Conservation (phyloP, 2,329 filamentous ascomycete genomes). For the Emmonsiellopsis sp. region DNA sequence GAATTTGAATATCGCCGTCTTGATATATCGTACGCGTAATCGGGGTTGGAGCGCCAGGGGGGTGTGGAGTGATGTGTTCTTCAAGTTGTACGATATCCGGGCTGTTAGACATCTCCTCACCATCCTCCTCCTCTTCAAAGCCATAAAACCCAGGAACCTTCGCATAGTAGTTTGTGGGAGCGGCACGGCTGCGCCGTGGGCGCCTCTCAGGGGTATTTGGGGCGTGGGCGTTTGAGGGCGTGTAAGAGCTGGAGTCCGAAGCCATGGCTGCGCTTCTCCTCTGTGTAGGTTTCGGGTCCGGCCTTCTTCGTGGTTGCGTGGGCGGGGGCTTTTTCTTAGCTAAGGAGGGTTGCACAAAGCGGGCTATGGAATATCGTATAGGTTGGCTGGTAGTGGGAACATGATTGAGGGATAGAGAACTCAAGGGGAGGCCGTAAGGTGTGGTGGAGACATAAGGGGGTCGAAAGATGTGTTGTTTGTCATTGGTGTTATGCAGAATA, state of each 20-base stretch:
- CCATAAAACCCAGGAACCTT: constrained; percentile 10
- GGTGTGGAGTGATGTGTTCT: neutral
- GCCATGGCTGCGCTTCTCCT: neutral
- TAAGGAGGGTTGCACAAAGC: too few species aligned
- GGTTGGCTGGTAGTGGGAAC: neutral
- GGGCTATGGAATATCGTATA: too few species aligned
- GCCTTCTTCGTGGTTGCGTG: neutral
- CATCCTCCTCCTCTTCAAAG: constrained; percentile 11
- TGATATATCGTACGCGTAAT: constrained; percentile 10
- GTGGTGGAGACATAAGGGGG: too few species aligned
- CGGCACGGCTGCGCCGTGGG: constrained; percentile 18
- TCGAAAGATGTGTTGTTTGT: too few species aligned
- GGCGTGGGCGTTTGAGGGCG: neutral
- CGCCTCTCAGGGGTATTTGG: constrained; percentile 8
- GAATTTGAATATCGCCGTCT: constrained; percentile 10
- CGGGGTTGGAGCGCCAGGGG: neutral
- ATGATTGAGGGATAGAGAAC: neutral
- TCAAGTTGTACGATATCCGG: neutral
- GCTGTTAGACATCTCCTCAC: neutral
- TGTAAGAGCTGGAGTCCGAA: neutral
- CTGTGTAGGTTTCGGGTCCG: neutral
- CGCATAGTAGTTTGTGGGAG: constrained; percentile 24
- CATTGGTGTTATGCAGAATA: too few species aligned
- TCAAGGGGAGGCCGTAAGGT: too few species aligned
- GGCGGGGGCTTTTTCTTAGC: neutral